Conservation (phyloP, 1,284 basidiomycete species). For the Fomitiporia mediterranea region DNA sequence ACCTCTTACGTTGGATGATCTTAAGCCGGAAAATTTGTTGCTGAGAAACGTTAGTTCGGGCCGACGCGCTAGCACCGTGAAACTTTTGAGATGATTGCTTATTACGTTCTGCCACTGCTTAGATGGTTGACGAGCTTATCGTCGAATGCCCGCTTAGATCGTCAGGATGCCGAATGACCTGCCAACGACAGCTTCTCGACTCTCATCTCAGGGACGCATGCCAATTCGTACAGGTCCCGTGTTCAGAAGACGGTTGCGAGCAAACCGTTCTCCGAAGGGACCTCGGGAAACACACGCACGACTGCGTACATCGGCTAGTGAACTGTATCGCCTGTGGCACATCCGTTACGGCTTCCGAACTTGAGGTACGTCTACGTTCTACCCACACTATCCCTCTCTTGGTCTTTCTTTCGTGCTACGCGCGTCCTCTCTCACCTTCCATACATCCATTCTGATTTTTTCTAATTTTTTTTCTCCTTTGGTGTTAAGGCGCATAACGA, state of each 20-base stretch:
- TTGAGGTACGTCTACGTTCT: slow-evolving; percentile 33
- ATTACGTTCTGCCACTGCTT: slow-evolving; percentile 15
- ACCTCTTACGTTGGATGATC: slow-evolving; percentile 47
- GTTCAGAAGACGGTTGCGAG: slow-evolving; percentile 45
- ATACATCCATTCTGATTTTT: not conserved
- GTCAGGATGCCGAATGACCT: slow-evolving; percentile 59
- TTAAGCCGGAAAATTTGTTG: slow-evolving; percentile 61
- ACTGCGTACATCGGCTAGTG: slow-evolving; percentile 34
- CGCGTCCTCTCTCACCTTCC: too few relatives aligned
- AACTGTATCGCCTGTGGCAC: slow-evolving; percentile 36
- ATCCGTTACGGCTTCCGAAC: slow-evolving; percentile 31
- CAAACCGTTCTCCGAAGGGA: slow-evolving; percentile 43
- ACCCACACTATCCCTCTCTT: not conserved
- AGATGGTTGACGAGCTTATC: slow-evolving; percentile 82
- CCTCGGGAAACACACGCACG: slow-evolving; percentile 32
- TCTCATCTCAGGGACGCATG: slow-evolving; percentile 62
- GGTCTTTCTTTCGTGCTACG: too few relatives aligned
- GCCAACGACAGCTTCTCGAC: slow-evolving; percentile 66
- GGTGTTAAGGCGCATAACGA: slow-evolving; percentile 33
- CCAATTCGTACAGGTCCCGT: slow-evolving; percentile 50
- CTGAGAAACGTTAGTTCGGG: slow-evolving; percentile 71
- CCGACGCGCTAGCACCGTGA: too few relatives aligned
- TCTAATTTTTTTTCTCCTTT: slow-evolving; percentile 7
- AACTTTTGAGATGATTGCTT: slow-evolving; percentile 17
- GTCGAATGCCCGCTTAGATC: slow-evolving; percentile 64